A percentile compares a stretch with the other conserved stretches of the same genome.
phyloP scores from a whole-genome alignment of 768 basidiomycete species.

The Trametes cinnabarina region DNA sequence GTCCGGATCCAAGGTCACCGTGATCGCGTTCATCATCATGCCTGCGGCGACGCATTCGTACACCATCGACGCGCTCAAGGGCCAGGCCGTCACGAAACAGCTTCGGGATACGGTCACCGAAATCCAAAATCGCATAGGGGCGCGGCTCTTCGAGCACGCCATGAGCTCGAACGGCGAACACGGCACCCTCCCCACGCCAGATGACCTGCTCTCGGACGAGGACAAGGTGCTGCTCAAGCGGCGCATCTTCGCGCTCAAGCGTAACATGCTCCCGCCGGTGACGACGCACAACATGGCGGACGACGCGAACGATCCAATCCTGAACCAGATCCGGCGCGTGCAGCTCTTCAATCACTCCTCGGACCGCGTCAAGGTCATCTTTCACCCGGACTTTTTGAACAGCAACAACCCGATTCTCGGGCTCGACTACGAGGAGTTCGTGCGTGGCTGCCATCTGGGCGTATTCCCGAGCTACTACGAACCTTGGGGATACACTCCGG shows the following conservation, averaged over 20 bases:
- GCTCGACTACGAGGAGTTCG: slow-evolving; percentile 98
- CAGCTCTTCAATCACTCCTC: slow-evolving; percentile 85
- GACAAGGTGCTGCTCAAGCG: slow-evolving; percentile 95
- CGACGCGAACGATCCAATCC: slow-evolving; percentile 86
- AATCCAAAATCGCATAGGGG: slow-evolving; percentile 90
- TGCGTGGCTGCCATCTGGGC: slow-evolving; percentile 94
- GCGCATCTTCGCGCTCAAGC: slow-evolving; percentile 93
- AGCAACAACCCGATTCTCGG: slow-evolving; percentile 97
- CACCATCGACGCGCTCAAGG: slow-evolving; percentile 95
- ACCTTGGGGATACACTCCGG: slow-evolving; percentile 96
- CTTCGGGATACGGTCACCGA: slow-evolving; percentile 93
- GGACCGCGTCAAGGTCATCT: slow-evolving; percentile 96
- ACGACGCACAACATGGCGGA: slow-evolving; percentile 99
- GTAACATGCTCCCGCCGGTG: slow-evolving; percentile 91
- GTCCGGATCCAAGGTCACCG: slow-evolving; percentile 69
- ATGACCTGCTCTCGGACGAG: slow-evolving; percentile 80
- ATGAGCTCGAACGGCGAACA: slow-evolving; percentile 87
- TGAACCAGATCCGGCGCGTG: slow-evolving; percentile 92
- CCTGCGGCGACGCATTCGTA: slow-evolving; percentile 95
- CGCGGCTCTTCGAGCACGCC: slow-evolving; percentile 90
- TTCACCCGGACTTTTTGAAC: slow-evolving; percentile 98
- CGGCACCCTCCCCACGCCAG: slow-evolving; percentile 69
- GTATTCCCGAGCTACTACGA: slow-evolving; percentile 99
- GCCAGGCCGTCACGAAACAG: slow-evolving; percentile 96
- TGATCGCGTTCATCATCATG: slow-evolving; percentile 99